Conservation (phyloP, 495 filamentous ascomycete genomes). For the Hypomontagnella monticulosa region DNA sequence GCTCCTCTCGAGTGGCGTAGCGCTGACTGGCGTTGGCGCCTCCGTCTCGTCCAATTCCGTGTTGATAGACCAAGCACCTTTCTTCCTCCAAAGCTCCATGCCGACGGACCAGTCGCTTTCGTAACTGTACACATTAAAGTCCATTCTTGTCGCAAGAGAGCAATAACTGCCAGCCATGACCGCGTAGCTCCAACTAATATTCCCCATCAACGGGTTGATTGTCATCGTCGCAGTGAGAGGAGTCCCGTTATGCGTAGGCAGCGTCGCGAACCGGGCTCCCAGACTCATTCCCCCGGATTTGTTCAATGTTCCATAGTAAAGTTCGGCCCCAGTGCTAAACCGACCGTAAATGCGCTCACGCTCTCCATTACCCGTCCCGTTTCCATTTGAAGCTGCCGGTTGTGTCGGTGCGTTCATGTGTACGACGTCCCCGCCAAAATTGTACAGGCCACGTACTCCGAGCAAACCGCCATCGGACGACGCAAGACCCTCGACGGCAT, state of each 20-base stretch:
- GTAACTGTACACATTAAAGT: slow-evolving; percentile 98
- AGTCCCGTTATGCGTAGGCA: slow-evolving; percentile 84
- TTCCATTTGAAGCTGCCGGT: slow-evolving; percentile 24
- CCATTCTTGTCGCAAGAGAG: slow-evolving; percentile 86
- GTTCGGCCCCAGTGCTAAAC: slow-evolving; percentile 86
- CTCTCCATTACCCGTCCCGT: slow-evolving; percentile 39
- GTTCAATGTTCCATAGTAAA: slow-evolving; percentile 93
- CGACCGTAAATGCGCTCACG: slow-evolving; percentile 68
- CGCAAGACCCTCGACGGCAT: slow-evolving; percentile 88
- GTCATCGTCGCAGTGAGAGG: slow-evolving; percentile 93
- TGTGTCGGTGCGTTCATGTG: slow-evolving; percentile 41
- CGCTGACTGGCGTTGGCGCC: slow-evolving; percentile 17
- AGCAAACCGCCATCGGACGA: slow-evolving; percentile 91
- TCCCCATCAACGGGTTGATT: slow-evolving; percentile 92
- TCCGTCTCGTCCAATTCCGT: slow-evolving; percentile 50
- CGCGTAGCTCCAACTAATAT: slow-evolving; percentile 87
- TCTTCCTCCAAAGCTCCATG: slow-evolving; percentile 84
- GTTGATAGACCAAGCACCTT: slow-evolving; percentile 52
- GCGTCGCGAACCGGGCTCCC: slow-evolving; percentile 88
- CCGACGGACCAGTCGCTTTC: slow-evolving; percentile 93
- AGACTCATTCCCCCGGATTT: slow-evolving; percentile 81
- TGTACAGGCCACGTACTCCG: slow-evolving; percentile 89
- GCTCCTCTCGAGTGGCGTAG: slow-evolving; percentile 49
- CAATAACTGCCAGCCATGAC: slow-evolving; percentile 83
- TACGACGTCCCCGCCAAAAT: slow-evolving; percentile 86